These are phyloP conservation scores for Nitzschia inconspicua DNA, from an alignment of 108 stramenopile species.

Conservation along the genomic window DNA sequence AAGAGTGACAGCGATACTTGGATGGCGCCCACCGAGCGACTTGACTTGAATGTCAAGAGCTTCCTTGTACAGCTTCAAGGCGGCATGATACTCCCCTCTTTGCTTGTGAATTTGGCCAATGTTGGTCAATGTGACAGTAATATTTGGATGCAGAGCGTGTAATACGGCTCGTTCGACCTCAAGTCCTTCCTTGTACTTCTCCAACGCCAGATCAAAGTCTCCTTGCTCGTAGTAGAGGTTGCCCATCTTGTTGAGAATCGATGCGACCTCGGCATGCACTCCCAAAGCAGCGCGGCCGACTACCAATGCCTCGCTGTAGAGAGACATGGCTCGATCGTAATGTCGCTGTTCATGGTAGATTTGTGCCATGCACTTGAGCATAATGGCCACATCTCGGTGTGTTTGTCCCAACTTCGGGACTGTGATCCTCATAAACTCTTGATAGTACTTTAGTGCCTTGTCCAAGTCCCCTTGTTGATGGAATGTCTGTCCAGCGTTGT, in stretches of 20 bases:
- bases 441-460: constrained; percentile 49
- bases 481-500: constrained; percentile 60
- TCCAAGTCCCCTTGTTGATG: constrained; percentile 54
- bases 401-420: constrained; percentile 36
- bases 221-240: constrained; percentile 60
- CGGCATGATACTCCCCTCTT: constrained; percentile 44
- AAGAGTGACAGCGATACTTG: constrained; percentile 49
- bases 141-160: constrained; percentile 49
- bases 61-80: constrained; percentile 56
- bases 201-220: constrained; percentile 48
- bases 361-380: constrained; percentile 64
- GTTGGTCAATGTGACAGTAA: constrained; percentile 63
- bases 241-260: constrained; percentile 63
- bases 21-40: constrained; percentile 35
- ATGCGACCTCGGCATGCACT: constrained; percentile 56
- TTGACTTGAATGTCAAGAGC: constrained; percentile 43
- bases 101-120: constrained; percentile 68
- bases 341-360: constrained; percentile 53
- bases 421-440: constrained; percentile 54
- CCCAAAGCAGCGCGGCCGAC: constrained; percentile 43
- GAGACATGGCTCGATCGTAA: constrained; percentile 38
- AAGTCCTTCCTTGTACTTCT: constrained; percentile 56
- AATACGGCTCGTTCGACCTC: constrained; percentile 53
- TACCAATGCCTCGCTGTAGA: constrained; percentile 38
- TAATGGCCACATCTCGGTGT: constrained; percentile 58